phyloP scores from a whole-genome alignment of 2,329 filamentous ascomycete genomes.

The Ceratocystis diversiconidia region DNA sequence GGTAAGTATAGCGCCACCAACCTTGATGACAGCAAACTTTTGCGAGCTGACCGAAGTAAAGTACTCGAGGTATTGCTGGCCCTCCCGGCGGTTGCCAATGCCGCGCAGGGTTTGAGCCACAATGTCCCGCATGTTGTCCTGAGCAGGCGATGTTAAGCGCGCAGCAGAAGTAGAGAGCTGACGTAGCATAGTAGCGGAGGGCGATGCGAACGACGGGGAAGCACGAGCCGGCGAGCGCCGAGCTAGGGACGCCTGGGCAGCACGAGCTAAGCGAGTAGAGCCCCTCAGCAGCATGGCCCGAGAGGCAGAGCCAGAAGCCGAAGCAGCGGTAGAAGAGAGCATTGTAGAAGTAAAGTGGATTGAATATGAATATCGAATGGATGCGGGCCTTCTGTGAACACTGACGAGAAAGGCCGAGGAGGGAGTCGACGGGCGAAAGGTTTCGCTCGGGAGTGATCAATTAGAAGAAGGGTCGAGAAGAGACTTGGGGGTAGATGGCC shows the following conservation, averaged over 20 bases:
- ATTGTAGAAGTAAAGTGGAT: slow-evolving; percentile 1
- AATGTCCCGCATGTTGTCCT: slow-evolving; percentile 24
- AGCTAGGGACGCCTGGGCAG: slow-evolving; percentile 1
- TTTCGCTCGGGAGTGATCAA: not conserved
- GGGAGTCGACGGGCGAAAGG: not conserved
- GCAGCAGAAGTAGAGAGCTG: slow-evolving; percentile 15
- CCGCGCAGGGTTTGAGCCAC: slow-evolving; percentile 59
- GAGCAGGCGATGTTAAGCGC: slow-evolving; percentile 21
- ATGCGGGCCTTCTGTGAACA: not conserved
- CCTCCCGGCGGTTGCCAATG: slow-evolving; percentile 89
- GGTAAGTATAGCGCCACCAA: slow-evolving; percentile 88
- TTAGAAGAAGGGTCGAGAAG: not conserved
- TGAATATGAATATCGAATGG: not conserved
- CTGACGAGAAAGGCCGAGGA: not conserved
- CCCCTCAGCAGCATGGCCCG: slow-evolving; percentile 10
- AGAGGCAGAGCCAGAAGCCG: slow-evolving; percentile 14
- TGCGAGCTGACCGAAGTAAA: slow-evolving; percentile 94
- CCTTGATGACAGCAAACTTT: slow-evolving; percentile 97
- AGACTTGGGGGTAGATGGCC: not conserved
- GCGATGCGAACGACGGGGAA: not conserved
- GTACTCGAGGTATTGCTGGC: slow-evolving; percentile 93
- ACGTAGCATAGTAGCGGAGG: slow-evolving; percentile 10
- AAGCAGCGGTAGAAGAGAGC: slow-evolving; percentile 16
- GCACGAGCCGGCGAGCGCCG: not conserved
- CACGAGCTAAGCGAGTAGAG: slow-evolving; percentile 7